Evolutionary conservation across 169 alveolate genomes (phyloP).

Genomic region (Babesia divergens): DNA sequence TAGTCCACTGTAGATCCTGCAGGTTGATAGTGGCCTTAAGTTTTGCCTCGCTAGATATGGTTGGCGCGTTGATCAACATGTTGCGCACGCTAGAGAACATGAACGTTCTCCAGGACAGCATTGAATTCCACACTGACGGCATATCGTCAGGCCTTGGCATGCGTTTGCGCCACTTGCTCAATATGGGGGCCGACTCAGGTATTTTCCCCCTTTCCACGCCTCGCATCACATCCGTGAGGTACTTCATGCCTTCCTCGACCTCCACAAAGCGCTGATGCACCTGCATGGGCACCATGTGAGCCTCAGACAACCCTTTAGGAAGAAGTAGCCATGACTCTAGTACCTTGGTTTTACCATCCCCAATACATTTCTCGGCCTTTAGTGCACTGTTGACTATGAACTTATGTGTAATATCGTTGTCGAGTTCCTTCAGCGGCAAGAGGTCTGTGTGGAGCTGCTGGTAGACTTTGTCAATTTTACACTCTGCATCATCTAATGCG

Average conservation of each 20-base stretch:
- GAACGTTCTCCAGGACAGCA: constrained; percentile 69
- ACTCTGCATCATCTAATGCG: constrained; percentile 43
- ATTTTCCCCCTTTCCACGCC: background rate
- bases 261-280: constrained; percentile 44
- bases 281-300: constrained; percentile 33
- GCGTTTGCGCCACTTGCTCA: constrained; percentile 70
- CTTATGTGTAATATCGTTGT: background rate
- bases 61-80: background rate
- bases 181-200: constrained; percentile 14
- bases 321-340: constrained; percentile 21
- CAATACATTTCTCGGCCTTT: background rate
- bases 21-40: background rate
- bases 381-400: constrained; percentile 6
- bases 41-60: constrained; percentile 10
- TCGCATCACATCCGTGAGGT: constrained; percentile 16
- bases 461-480: background rate
- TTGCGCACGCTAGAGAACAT: constrained; percentile 49
- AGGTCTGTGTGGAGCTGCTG: constrained; percentile 26
- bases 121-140: constrained; percentile 66
- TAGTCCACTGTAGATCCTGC: constrained; percentile 75
- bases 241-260: constrained; percentile 48
- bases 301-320: constrained; percentile 34
- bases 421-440: constrained; percentile 12
- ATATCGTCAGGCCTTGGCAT: constrained; percentile 65
- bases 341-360: background rate